Evolutionary conservation across 2,329 filamentous ascomycete genomes (phyloP), one percentile per base, ranked within the genome.

Genomic region (Neofusicoccum laricinum): DNA sequence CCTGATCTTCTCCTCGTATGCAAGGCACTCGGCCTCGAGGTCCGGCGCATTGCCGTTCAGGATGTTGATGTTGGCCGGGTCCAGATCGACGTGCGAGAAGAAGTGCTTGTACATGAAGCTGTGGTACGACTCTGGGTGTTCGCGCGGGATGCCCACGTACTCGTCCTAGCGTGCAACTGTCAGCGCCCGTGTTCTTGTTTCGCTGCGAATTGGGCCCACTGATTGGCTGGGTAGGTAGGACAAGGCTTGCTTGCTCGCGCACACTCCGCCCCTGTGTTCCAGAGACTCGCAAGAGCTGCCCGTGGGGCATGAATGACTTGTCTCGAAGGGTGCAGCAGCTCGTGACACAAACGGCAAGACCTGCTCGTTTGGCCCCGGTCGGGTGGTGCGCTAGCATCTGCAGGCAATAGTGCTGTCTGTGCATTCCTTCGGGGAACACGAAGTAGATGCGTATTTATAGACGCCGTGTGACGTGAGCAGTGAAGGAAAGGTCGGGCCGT

Each of bases 81-180:
- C 85, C 70, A 95, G 89, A 73, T 96, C 91, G 70, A 95, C 88
- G 68, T 88, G 91, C 48, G 90, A 91, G 82, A 96, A 96, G 83
- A 96, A 92, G 79, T 95, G 85, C 78, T 90, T 91, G 85, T 93
- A 96, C 92, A 96, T 95, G 82, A 95, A 96, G 68, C 88, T 91
- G 80, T 96, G 92, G 79, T 96, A 96, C 71, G 89, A 92, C 76
- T 95, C 88, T 12, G 91, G 88, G 75, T 96, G 91, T 71, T 93
- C 90, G 71, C 90, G 87, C 38, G 91, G 89, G 67, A 96, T 85
- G 64, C 90, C 90, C 69, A 95, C 90, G 72, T 96, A 96, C 79
- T 96, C 92, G 78, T 96, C 92, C 88, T 90, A 43, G 41, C 2
- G 41, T 14, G 3, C 3, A 19, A 10, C 69, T 55, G 46, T 49